A percentile compares a stretch with the other conserved stretches of the same genome.
These are phyloP conservation scores for Incumbomyces delicatus DNA, from an alignment of 2,329 filamentous ascomycete species.

Conservation along the genomic window DNA sequence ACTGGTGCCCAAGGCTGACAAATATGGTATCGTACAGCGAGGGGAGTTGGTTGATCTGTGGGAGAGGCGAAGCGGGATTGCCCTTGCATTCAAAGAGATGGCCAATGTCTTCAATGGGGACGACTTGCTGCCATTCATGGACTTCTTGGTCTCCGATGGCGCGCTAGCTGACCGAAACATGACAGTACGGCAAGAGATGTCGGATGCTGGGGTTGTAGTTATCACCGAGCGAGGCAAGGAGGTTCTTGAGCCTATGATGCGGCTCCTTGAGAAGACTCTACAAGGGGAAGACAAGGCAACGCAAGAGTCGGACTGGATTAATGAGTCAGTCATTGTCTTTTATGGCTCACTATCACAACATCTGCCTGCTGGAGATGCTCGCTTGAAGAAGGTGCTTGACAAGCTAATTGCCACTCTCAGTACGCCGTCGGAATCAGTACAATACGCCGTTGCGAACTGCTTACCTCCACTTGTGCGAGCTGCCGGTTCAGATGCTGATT, in stretches of 20 bases:
- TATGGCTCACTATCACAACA: conserved; percentile 91
- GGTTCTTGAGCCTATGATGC: conserved; percentile 83
- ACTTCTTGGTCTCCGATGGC: conserved; percentile 75
- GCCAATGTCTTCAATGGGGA: conserved; percentile 57
- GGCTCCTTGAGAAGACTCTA: conserved; percentile 79
- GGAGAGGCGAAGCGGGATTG: conserved; percentile 84
- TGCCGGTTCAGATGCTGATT: conserved; percentile 64
- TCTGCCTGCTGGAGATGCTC: conserved; percentile 71
- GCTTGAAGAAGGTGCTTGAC: conserved; percentile 79
- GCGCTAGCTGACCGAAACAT: conserved; percentile 75
- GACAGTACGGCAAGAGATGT: conserved; percentile 76
- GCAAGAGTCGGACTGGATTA: conserved; percentile 75
- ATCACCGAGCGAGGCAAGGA: conserved; percentile 72
- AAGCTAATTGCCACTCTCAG: conserved; percentile 77
- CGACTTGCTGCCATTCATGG: conserved; percentile 66
- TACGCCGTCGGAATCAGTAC: conserved; percentile 91
- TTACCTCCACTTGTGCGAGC: conserved; percentile 81
- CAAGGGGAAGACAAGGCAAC: conserved; percentile 74
- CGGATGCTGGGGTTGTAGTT: conserved; percentile 73
- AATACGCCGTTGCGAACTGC: conserved; percentile 92
- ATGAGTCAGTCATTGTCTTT: conserved; percentile 94
- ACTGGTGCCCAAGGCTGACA: conserved; percentile 71
- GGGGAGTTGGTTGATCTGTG: conserved; percentile 79
- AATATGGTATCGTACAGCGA: conserved; percentile 90
- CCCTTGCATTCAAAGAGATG: conserved; percentile 75